Conservation (phyloP, 2,329 filamentous ascomycete species). For the Fusarium oxysporum region DNA sequence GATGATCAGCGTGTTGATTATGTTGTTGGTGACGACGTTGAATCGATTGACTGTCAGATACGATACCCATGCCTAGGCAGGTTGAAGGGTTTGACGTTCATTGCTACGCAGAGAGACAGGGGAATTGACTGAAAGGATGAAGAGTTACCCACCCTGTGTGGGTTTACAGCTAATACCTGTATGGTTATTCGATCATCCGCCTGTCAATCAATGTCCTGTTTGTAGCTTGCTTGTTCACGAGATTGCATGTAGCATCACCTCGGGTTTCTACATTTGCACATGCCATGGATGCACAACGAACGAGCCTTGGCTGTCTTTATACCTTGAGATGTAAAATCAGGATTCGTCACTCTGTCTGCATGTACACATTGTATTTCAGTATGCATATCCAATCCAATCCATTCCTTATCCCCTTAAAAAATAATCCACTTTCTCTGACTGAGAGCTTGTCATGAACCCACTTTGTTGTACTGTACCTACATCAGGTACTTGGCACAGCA, state of each 20-base stretch:
- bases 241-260: conserved; percentile 9
- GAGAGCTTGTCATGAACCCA: conserved; percentile 9
- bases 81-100: conserved; percentile 4
- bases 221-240: neutral
- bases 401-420: neutral
- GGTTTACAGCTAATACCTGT: neutral
- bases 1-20: conserved; percentile 23
- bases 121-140: neutral
- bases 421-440: conserved; percentile 24
- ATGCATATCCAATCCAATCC: conserved; percentile 8
- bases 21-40: neutral
- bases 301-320: conserved; percentile 3
- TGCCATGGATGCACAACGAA: conserved; percentile 5
- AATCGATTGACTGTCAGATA: conserved; percentile 13
- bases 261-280: conserved; percentile 27
- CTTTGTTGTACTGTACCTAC: conserved; percentile 12
- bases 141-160: conserved; percentile 28
- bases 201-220: conserved; percentile 4
- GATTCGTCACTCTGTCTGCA: neutral
- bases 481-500: conserved; percentile 13
- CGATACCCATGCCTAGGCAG: conserved; percentile 12
- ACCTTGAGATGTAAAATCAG: conserved; percentile 1
- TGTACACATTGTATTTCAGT: neutral
- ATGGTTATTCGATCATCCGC: conserved; percentile 21
- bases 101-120: conserved; percentile 1